Conservation (phyloP, 176 grass and related monocot genomes). For the Typha latifolia region DNA sequence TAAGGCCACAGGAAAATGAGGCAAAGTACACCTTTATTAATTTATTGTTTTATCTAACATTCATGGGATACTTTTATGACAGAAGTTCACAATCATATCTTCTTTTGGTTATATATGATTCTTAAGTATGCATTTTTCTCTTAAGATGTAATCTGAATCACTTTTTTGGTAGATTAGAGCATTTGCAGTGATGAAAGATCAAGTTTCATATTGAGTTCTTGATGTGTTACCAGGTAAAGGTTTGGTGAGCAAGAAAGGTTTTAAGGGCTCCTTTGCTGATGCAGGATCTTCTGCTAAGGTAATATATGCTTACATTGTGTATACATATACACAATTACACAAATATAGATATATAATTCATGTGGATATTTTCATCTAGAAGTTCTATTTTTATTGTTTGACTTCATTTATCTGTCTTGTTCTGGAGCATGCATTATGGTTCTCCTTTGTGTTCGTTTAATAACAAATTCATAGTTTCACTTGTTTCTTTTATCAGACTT, state of each 20-base stretch:
- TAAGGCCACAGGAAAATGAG: too few relatives aligned
- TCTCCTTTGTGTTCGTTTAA: not conserved
- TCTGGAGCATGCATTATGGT: not conserved
- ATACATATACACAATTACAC: not conserved
- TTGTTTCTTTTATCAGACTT: slow-evolving; percentile 52
- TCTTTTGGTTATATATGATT: too few relatives aligned
- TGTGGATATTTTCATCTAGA: not conserved
- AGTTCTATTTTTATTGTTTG: not conserved
- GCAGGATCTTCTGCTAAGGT: slow-evolving; percentile 92
- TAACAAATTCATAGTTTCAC: slow-evolving; percentile 2
- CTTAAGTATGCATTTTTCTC: too few relatives aligned
- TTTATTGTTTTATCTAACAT: too few relatives aligned
- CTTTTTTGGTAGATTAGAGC: too few relatives aligned
- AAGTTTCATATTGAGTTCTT: not conserved
- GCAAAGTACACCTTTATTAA: too few relatives aligned
- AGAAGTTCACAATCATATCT: too few relatives aligned
- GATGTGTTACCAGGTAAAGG: slow-evolving; percentile 57
- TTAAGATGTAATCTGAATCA: too few relatives aligned
- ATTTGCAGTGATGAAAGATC: not conserved
- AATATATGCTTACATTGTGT: slow-evolving; percentile 7
- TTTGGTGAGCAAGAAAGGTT: slow-evolving; percentile 72
- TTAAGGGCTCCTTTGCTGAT: slow-evolving; percentile 68
- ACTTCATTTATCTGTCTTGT: slow-evolving; percentile 2
- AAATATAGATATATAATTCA: slow-evolving; percentile 4
- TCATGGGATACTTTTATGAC: too few relatives aligned